These are phyloP conservation scores for Paramecium octaurelia DNA, from an alignment of 73 alveolate genomes.

Conservation along the genomic window DNA sequence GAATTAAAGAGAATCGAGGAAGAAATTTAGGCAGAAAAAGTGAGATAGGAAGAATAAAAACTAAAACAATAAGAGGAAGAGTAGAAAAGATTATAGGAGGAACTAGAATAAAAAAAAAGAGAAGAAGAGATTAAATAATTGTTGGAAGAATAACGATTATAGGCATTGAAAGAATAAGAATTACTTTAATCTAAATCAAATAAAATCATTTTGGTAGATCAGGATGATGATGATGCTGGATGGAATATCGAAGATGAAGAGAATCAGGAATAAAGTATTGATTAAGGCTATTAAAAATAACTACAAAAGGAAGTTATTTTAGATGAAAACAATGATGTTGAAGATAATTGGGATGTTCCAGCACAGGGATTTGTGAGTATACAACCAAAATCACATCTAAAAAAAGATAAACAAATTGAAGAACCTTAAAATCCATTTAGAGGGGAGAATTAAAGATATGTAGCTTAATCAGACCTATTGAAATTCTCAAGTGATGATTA, in stretches of 20 bases:
- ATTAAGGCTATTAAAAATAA: background rate
- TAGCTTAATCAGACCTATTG: background rate
- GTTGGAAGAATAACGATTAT: background rate
- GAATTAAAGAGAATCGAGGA: background rate
- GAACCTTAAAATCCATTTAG: background rate
- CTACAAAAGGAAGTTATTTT: background rate
- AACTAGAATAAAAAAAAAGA: background rate
- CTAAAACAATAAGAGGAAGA: background rate
- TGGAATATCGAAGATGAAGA: background rate
- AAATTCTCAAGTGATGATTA: background rate
- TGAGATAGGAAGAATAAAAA: background rate
- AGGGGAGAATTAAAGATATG: background rate
- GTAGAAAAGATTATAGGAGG: background rate
- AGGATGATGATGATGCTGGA: slow-evolving; percentile 4
- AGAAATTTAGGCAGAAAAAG: background rate
- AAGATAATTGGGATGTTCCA: slow-evolving; percentile 30
- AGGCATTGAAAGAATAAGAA: background rate
- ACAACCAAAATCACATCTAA: background rate
- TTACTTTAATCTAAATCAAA: background rate
- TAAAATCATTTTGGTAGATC: background rate
- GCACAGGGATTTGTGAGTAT: background rate
- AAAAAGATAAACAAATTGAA: background rate
- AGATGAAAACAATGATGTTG: background rate
- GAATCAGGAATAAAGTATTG: background rate
- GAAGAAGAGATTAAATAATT: background rate